These are phyloP conservation scores for Venturia asperata DNA, from an alignment of 2,329 filamentous ascomycete species.

Conservation along the genomic window DNA sequence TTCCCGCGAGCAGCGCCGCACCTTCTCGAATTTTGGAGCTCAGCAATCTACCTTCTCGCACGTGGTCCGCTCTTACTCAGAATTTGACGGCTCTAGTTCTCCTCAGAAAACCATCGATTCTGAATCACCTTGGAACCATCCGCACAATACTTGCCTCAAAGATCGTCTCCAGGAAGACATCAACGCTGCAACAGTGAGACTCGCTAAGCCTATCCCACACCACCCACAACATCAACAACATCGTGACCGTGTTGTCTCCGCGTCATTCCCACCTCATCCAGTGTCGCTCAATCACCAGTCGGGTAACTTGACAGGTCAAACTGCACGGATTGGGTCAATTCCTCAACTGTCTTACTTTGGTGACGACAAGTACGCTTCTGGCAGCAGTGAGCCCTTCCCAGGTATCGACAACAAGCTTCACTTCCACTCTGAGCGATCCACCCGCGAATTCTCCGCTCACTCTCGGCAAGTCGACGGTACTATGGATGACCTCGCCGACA, in stretches of 20 bases:
- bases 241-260: constrained; percentile 8
- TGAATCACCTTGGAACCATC: constrained; percentile 12
- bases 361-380: constrained; percentile 17
- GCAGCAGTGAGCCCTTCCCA: not conserved
- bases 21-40: not conserved
- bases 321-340: constrained; percentile 14
- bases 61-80: constrained; percentile 8
- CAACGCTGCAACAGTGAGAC: constrained; percentile 7
- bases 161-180: constrained; percentile 1
- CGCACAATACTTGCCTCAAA: constrained; percentile 4
- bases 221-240: not conserved
- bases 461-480: constrained; percentile 32
- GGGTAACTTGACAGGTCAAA: constrained; percentile 1
- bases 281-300: constrained; percentile 9
- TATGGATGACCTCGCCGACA: constrained; percentile 33
- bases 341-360: constrained; percentile 17
- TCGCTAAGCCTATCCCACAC: not conserved
- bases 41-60: constrained; percentile 13
- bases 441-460: constrained; percentile 26
- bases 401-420: constrained; percentile 23
- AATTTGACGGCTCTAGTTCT: constrained; percentile 2
- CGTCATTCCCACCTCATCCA: constrained; percentile 12
- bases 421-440: constrained; percentile 28
- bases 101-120: constrained; percentile 4
- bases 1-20: constrained; percentile 1